Evolutionary conservation across 116 monocot genomes (phyloP).

Genomic region (Phalaenopsis hybrid): DNA sequence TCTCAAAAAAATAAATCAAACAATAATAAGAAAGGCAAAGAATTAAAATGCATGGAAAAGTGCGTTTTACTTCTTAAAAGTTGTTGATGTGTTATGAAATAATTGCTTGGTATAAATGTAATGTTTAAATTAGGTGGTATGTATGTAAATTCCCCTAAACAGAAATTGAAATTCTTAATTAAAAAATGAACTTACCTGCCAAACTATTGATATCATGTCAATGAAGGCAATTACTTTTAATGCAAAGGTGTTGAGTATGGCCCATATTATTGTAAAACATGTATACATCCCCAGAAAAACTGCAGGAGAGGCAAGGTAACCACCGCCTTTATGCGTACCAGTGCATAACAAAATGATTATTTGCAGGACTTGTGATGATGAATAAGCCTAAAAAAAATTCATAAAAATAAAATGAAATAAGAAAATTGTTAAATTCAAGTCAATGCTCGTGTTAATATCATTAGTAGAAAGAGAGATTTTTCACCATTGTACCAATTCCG

Average conservation of each 20-base stretch:
- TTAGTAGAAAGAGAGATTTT: neutral
- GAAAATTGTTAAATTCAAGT: neutral
- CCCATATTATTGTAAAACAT: slow-evolving; percentile 60
- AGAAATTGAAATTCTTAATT: too few species aligned
- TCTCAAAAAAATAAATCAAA: too few species aligned
- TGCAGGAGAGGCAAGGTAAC: slow-evolving; percentile 62
- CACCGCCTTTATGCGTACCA: slow-evolving; percentile 71
- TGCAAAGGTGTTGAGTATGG: slow-evolving; percentile 74
- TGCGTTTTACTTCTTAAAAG: too few species aligned
- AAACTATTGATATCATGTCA: slow-evolving; percentile 71
- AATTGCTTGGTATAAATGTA: too few species aligned
- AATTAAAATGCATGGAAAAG: too few species aligned
- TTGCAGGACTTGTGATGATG: slow-evolving; percentile 71
- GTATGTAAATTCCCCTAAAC: too few species aligned
- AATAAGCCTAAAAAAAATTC: slow-evolving; percentile 42
- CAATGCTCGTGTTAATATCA: too few species aligned
- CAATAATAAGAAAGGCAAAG: too few species aligned
- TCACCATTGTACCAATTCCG: slow-evolving; percentile 80
- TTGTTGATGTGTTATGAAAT: too few species aligned
- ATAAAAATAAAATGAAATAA: neutral
- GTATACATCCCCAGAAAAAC: slow-evolving; percentile 64
- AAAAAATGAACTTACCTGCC: slow-evolving; percentile 42
- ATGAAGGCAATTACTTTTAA: slow-evolving; percentile 72
- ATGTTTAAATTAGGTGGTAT: too few species aligned
- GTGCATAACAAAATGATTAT: slow-evolving; percentile 74